phyloP scores from a whole-genome alignment of 805 yeast species.

The Komagataella mondaviorum region DNA sequence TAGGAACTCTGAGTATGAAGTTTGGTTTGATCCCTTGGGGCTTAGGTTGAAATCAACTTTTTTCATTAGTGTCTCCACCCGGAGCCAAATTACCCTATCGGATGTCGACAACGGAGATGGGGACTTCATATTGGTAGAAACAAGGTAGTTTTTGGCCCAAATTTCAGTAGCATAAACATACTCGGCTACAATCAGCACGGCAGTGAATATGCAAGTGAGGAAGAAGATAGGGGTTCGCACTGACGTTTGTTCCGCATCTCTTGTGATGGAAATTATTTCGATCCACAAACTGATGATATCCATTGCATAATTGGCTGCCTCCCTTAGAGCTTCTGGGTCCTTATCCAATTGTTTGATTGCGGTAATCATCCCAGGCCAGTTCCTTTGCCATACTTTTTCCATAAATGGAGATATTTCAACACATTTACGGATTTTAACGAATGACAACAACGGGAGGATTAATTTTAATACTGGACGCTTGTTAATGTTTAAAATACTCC shows the following conservation, averaged over 20 bases:
- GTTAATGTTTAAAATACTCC: constrained; percentile 30
- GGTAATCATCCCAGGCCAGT: constrained; percentile 55
- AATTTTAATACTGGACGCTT: constrained; percentile 45
- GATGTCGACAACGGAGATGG: constrained; percentile 14
- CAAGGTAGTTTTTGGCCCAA: constrained; percentile 26
- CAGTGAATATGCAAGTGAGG: constrained; percentile 53
- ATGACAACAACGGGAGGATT: constrained; percentile 50
- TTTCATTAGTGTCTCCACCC: constrained; percentile 44
- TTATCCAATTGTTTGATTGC: constrained; percentile 30
- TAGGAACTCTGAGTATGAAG: constrained; percentile 45
- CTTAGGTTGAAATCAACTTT: constrained; percentile 46
- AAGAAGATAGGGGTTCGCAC: constrained; percentile 68
- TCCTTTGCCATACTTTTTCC: constrained; percentile 45
- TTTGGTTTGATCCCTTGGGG: constrained; percentile 34
- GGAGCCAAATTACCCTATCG: constrained; percentile 53
- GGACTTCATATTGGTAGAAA: constrained; percentile 9
- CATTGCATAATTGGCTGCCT: constrained; percentile 42
- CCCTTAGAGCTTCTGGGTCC: constrained; percentile 53
- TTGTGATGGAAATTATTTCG: constrained; percentile 50
- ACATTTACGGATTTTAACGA: constrained; percentile 56
- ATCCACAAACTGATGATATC: constrained; percentile 60
- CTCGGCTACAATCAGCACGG: constrained; percentile 50
- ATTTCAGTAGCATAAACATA: constrained; percentile 43
- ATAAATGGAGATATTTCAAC: constrained; percentile 49
- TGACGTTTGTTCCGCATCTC: constrained; percentile 53